Conservation (phyloP, 2,329 filamentous ascomycete genomes). For the Aspergillus sp. region DNA sequence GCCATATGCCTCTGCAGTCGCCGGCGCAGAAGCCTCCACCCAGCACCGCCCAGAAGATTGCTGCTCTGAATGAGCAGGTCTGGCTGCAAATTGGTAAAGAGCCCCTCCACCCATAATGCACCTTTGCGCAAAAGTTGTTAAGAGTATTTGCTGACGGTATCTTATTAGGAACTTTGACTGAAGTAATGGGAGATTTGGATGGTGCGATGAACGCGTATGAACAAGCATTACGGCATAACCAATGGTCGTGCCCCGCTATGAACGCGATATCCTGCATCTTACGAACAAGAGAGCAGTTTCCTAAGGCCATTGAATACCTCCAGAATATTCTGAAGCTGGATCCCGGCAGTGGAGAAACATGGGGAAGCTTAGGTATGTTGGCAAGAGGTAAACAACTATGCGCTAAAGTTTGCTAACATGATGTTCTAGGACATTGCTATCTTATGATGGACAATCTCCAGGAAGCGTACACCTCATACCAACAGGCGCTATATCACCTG, state of each 20-base stretch:
- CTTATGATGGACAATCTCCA: constrained; percentile 98
- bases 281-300: constrained; percentile 88
- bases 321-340: constrained; percentile 90
- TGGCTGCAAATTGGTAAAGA: constrained; percentile 89
- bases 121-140: neutral
- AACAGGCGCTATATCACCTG: constrained; percentile 90
- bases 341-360: constrained; percentile 85
- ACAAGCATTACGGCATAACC: constrained; percentile 81
- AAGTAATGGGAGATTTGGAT: constrained; percentile 83
- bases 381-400: neutral
- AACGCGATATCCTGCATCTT: constrained; percentile 90
- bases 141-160: constrained; percentile 17
- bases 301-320: constrained; percentile 89
- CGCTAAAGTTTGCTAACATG: constrained; percentile 12
- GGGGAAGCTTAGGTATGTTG: constrained; percentile 82
- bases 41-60: constrained; percentile 71
- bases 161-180: constrained; percentile 71
- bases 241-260: constrained; percentile 86
- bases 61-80: constrained; percentile 77
- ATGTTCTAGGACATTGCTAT: constrained; percentile 79
- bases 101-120: neutral
- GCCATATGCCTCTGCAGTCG: constrained; percentile 57
- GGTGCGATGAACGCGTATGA: constrained; percentile 90
- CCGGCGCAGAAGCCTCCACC: constrained; percentile 59
- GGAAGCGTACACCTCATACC: constrained; percentile 94